A percentile compares a stretch with the other conserved stretches of the same genome.
Conservation (phyloP, 1,139 yeast genomes). For the Pichia sp. region DNA sequence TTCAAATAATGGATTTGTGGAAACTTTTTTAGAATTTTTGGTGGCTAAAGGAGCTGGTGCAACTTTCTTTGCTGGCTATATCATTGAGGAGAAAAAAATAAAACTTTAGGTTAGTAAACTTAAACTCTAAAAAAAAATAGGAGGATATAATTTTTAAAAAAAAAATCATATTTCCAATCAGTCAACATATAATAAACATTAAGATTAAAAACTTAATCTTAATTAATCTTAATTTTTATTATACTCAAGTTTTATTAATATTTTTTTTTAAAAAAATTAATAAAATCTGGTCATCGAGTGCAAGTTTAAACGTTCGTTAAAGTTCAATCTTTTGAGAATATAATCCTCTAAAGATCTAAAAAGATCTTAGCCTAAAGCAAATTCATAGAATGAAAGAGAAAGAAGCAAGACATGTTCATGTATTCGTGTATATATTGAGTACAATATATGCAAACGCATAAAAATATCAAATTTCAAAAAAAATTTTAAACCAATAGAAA, state of each 20-base stretch:
- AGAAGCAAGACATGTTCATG: conserved; percentile 2
- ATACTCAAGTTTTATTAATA: conserved; percentile 1
- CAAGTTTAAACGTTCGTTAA: conserved; percentile 2
- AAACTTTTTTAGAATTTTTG: conserved; percentile 31
- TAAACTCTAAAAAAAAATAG: conserved; percentile 14
- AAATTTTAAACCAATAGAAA: not conserved
- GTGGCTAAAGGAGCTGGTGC: conserved; percentile 75
- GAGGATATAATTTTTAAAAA: not conserved
- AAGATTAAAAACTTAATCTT: no score
- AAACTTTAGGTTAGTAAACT: conserved; percentile 19
- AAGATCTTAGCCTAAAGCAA: conserved; percentile 7
- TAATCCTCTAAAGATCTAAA: conserved; percentile 16
- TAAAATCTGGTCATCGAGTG: conserved; percentile 13
- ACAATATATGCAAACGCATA: not conserved
- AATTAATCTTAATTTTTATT: no score
- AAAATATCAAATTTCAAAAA: no score
- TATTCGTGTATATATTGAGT: not conserved
- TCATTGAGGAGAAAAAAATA: conserved; percentile 54
- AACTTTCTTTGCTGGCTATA: conserved; percentile 82
- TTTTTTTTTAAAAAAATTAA: not conserved
- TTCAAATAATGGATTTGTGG: conserved; percentile 61
- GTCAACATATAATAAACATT: not conserved
- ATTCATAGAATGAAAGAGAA: conserved; percentile 2
- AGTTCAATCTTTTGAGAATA: conserved; percentile 13
- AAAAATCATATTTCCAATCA: not conserved